Evolutionary conservation across 2,329 filamentous ascomycete species (phyloP).

Genomic region (Mycogone perniciosa): DNA sequence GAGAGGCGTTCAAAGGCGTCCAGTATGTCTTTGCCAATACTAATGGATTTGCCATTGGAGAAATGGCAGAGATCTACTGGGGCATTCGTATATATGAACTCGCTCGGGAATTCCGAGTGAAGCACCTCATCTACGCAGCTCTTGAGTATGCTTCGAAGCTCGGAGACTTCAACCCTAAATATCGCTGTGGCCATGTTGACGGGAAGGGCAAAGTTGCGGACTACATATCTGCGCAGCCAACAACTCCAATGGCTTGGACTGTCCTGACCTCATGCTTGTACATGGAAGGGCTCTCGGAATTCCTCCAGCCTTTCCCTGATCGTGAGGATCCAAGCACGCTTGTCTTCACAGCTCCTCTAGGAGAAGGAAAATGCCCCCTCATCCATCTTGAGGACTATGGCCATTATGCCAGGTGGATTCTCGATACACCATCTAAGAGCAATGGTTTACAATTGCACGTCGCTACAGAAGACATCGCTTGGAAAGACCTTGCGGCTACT

Average conservation of each 20-base stretch:
- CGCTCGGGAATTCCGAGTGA: not conserved
- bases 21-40: not conserved
- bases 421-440: too few species aligned
- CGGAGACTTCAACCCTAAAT: not conserved
- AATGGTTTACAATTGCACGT: too few species aligned
- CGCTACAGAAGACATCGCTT: too few species aligned
- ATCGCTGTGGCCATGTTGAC: not conserved
- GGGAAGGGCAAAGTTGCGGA: constrained; percentile 1
- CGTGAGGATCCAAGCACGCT: too few species aligned
- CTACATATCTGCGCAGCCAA: constrained; percentile 1
- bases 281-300: not conserved
- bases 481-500: too few species aligned
- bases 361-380: too few species aligned
- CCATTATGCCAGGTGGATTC: too few species aligned
- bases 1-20: not conserved
- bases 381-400: too few species aligned
- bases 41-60: constrained; percentile 3
- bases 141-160: constrained; percentile 2
- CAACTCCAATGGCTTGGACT: not conserved
- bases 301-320: too few species aligned
- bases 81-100: constrained; percentile 3
- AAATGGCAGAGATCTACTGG: constrained; percentile 4
- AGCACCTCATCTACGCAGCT: not conserved
- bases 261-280: not conserved
- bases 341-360: too few species aligned